Evolutionary conservation across 176 grass and related monocot species (phyloP), one percentile per base, ranked within the genome.

Genomic region (Oryza rufipogon): DNA sequence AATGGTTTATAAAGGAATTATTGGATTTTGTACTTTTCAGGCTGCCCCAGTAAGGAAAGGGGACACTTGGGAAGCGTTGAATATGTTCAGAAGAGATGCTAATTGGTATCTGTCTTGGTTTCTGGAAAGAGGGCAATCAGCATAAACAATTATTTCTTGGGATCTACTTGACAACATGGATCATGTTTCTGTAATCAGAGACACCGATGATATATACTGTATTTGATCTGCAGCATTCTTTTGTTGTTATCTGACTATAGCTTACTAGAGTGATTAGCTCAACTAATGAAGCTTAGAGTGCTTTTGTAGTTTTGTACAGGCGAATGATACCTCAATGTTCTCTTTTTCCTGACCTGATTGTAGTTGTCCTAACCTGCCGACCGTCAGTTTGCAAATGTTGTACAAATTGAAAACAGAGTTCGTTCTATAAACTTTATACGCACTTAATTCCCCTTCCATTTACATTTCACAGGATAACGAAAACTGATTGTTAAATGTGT

Each of bases 1-100:
- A 65, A 42, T 81, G 70, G 33, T 77, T 77, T 76, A n/a, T 6
- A 42, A 74, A 67, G 47, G 38, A 74, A 49, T 56, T 30, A 22
- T 60, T 73, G 33, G 54, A 42, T 56, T 63, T 3, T 79, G 28
- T 54, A 80, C 14, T 17, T 67, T 56, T 28, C 34, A 66, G 25
- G 36, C 11, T 74, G 32, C n/a, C n/a, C 28, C 58, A 28, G 19
- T n/a, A 15, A 25, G 49, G 41, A 41, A 85, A 36, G 12, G 38
- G 34, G 25, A 65, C 11, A 12, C 11, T 33, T 71, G 36, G 41
- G 19, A 12, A 36, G 25, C 33, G 7, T 44, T 70, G 11, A 33
- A 70, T 60, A 46, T 77, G n/a, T 71, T 33, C 22, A 61, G 22
- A 56, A 52, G 63, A 41, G 7, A 51, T 30, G 2, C 15, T 71